These are phyloP conservation scores for Klebsormidium nitens DNA, from an alignment of 139 green algal species.

Conservation along the genomic window DNA sequence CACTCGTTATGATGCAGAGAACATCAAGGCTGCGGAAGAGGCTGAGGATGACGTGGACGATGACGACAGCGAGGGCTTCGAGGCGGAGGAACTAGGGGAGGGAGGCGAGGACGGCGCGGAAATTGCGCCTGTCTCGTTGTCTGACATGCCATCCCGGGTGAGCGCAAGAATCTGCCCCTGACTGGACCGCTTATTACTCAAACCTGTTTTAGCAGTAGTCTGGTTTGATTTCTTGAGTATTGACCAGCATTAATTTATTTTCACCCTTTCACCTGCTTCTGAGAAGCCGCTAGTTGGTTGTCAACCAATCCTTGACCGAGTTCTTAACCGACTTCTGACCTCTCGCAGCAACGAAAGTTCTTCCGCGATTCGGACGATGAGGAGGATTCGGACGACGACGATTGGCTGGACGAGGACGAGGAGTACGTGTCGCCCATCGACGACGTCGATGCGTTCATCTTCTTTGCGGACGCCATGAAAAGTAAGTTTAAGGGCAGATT, in stretches of 20 bases:
- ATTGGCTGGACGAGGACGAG: conserved; percentile 26
- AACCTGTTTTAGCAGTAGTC: too few relatives aligned
- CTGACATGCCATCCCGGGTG: too few relatives aligned
- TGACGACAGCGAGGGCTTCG: not conserved
- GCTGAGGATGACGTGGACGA: conserved; percentile 11
- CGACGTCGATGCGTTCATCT: conserved; percentile 38
- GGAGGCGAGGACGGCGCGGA: conserved; percentile 21
- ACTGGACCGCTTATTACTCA: too few relatives aligned
- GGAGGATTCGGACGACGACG: conserved; percentile 15
- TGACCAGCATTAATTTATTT: too few relatives aligned
- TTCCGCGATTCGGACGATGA: conserved; percentile 34
- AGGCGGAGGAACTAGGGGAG: conserved; percentile 31
- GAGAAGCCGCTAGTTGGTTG: too few relatives aligned
- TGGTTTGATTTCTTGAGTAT: too few relatives aligned
- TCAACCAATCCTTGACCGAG: too few relatives aligned
- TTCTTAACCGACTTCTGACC: too few relatives aligned
- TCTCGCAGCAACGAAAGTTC: too few relatives aligned
- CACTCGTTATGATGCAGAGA: not conserved
- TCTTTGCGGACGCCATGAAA: conserved; percentile 41
- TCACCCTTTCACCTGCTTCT: too few relatives aligned
- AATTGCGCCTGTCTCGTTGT: not conserved
- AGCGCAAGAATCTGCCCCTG: too few relatives aligned
- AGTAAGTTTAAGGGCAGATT: not conserved
- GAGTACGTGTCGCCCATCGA: conserved; percentile 39
- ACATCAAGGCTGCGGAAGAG: conserved; percentile 14